phyloP scores from a whole-genome alignment of 2,329 filamentous ascomycete genomes.

The Cladosporium sp. region DNA sequence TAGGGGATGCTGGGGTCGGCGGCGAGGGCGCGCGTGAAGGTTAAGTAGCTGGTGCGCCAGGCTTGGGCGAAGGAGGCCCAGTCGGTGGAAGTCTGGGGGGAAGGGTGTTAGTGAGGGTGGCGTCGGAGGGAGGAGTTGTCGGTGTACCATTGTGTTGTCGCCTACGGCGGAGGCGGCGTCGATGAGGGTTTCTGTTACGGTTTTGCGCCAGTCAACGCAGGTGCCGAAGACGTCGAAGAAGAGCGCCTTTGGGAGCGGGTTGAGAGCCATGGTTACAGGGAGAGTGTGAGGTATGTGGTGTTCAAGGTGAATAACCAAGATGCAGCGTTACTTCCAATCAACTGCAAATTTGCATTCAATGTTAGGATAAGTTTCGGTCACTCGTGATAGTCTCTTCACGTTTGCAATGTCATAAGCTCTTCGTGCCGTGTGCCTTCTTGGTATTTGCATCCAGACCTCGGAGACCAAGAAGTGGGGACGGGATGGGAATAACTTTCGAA shows the following conservation, averaged over 20 bases:
- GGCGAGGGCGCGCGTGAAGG: conserved; percentile 49
- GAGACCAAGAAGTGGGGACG: too few relatives aligned
- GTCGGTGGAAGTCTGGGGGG: conserved; percentile 41
- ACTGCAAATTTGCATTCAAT: too few relatives aligned
- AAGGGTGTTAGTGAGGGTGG: background rate
- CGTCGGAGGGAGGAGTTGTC: background rate
- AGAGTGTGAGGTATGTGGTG: too few relatives aligned
- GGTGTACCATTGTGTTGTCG: conserved; percentile 3
- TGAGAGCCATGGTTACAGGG: background rate
- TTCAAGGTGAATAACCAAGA: too few relatives aligned
- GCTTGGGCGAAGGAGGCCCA: conserved; percentile 62
- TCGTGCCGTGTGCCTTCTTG: too few relatives aligned
- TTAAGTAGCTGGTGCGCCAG: conserved; percentile 55
- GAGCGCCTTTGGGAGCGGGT: conserved; percentile 48
- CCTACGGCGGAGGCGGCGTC: conserved; percentile 37
- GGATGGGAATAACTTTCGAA: too few relatives aligned
- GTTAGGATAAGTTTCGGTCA: too few relatives aligned
- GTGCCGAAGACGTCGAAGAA: conserved; percentile 77
- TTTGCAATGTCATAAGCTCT: too few relatives aligned
- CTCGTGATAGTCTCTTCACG: too few relatives aligned
- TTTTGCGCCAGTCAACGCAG: conserved; percentile 69
- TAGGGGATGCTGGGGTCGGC: conserved; percentile 43
- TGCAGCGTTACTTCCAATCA: too few relatives aligned
- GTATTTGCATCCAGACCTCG: too few relatives aligned
- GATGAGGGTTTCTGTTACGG: conserved; percentile 55